phyloP scores from a whole-genome alignment of 805 yeast genomes.

The Tanozyma kutaoensis region DNA sequence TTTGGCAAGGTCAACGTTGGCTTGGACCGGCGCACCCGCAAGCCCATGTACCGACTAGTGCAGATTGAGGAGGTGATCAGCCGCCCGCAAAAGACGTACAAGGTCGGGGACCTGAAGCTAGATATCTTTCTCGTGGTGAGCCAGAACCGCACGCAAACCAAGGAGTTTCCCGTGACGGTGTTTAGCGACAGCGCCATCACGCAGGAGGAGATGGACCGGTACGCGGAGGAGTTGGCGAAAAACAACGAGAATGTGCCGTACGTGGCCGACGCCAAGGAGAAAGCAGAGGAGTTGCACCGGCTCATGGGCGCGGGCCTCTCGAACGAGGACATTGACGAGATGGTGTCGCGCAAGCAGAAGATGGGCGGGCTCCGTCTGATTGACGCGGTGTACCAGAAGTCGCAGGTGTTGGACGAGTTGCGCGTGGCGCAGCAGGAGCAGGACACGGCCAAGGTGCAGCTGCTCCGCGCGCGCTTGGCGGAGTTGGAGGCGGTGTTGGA shows the following conservation, averaged over 20 bases:
- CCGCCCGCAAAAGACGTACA: conserved; percentile 27
- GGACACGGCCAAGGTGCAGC: conserved; percentile 17
- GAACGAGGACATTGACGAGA: conserved; percentile 61
- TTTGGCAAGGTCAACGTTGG: conserved; percentile 82
- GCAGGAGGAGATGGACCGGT: conserved; percentile 60
- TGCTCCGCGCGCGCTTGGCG: conserved; percentile 21
- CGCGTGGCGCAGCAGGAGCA: conserved; percentile 58
- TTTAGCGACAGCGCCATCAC: conserved; percentile 71
- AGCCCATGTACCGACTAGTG: conserved; percentile 70
- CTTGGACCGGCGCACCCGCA: conserved; percentile 42
- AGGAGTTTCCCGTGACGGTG: conserved; percentile 62
- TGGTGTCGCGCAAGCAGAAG: conserved; percentile 60
- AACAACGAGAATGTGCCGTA: conserved; percentile 50
- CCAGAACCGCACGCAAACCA: conserved; percentile 67
- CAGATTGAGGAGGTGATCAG: conserved; percentile 54
- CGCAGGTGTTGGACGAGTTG: conserved; percentile 59
- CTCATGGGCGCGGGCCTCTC: conserved; percentile 59
- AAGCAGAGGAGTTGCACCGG: conserved; percentile 44
- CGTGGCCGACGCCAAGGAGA: conserved; percentile 48
- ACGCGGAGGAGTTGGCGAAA: conserved; percentile 44
- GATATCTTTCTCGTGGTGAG: conserved; percentile 54
- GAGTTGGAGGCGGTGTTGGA: conserved; percentile 34
- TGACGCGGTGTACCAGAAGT: conserved; percentile 65
- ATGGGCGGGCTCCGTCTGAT: conserved; percentile 34
- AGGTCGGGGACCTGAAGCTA: conserved; percentile 27